phyloP scores from a whole-genome alignment of 2,329 filamentous ascomycete genomes.

The Calonectria montana region DNA sequence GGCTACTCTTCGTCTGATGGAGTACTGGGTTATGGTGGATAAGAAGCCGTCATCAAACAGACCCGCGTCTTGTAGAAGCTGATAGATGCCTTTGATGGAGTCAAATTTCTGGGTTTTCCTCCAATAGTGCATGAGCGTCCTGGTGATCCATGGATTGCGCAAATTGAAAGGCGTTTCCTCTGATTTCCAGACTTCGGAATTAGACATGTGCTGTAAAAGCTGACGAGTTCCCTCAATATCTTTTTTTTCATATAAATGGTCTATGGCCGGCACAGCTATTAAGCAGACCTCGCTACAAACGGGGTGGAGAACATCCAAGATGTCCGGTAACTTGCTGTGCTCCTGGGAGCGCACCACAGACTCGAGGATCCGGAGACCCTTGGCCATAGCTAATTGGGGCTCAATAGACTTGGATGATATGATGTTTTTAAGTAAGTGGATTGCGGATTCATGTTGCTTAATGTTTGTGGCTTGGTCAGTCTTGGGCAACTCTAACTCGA shows the following conservation, averaged over 20 bases:
- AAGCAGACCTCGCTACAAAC: slow-evolving; percentile 38
- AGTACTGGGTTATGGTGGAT: slow-evolving; percentile 37
- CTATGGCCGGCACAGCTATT: slow-evolving; percentile 37
- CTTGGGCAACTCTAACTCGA: slow-evolving; percentile 22
- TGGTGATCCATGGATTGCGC: slow-evolving; percentile 35
- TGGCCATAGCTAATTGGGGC: slow-evolving; percentile 23
- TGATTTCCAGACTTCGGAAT: slow-evolving; percentile 2
- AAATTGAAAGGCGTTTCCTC: slow-evolving; percentile 10
- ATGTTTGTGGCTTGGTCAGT: neutral
- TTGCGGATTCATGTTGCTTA: slow-evolving; percentile 27
- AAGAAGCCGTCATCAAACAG: slow-evolving; percentile 38
- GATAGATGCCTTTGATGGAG: slow-evolving; percentile 42
- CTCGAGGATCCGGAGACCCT: slow-evolving; percentile 41
- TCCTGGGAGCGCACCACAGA: slow-evolving; percentile 28
- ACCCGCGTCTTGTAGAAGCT: slow-evolving; percentile 42
- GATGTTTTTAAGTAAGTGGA: slow-evolving; percentile 32
- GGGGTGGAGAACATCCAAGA: slow-evolving; percentile 37
- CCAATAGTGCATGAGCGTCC: slow-evolving; percentile 42
- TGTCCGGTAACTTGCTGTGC: slow-evolving; percentile 29
- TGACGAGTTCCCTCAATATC: slow-evolving; percentile 31
- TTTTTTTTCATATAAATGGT: slow-evolving; percentile 25
- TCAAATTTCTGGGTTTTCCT: slow-evolving; percentile 37
- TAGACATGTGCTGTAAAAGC: slow-evolving; percentile 29
- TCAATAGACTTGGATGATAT: slow-evolving; percentile 25
- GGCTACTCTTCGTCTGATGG: slow-evolving; percentile 43